Evolutionary conservation across 2,329 filamentous ascomycete species (phyloP).

Genomic region (Leptodontidium sp.): DNA sequence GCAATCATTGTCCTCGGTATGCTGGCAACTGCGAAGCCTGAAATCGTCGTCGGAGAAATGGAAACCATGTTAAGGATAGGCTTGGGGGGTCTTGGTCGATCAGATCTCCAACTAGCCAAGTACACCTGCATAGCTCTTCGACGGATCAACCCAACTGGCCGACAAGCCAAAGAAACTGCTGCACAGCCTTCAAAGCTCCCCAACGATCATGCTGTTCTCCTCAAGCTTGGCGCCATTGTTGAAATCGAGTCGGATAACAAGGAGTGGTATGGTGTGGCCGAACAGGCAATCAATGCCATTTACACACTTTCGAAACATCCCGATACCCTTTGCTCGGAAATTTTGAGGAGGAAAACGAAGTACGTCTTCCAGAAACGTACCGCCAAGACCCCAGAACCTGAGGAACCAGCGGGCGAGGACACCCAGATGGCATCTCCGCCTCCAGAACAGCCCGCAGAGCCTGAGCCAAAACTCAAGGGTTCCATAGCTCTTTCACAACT

Average conservation of each 20-base stretch:
- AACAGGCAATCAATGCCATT: conserved; percentile 95
- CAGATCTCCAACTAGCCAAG: conserved; percentile 88
- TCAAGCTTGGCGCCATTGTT: conserved; percentile 81
- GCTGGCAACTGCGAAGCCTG: conserved; percentile 90
- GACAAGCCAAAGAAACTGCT: conserved; percentile 77
- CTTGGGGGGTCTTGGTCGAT: conserved; percentile 79
- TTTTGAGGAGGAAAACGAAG: conserved; percentile 86
- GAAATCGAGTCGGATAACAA: conserved; percentile 89
- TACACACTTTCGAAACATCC: conserved; percentile 95
- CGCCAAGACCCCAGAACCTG: conserved; percentile 47
- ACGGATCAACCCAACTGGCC: conserved; percentile 86
- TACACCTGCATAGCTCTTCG: conserved; percentile 94
- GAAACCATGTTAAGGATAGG: conserved; percentile 93
- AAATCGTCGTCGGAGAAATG: conserved; percentile 94
- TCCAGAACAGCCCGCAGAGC: conserved; percentile 41
- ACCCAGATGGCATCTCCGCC: conserved; percentile 45
- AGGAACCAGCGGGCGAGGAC: conserved; percentile 34
- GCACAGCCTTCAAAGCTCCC: conserved; percentile 78
- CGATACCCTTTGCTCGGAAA: conserved; percentile 89
- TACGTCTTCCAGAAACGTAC: conserved; percentile 68
- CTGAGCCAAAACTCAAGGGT: conserved; percentile 65
- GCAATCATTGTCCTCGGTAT: conserved; percentile 97
- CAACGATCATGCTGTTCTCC: conserved; percentile 90
- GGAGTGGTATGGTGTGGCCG: conserved; percentile 95
- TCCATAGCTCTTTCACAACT: conserved; percentile 86